Evolutionary conservation across 2,329 filamentous ascomycete genomes (phyloP).

Genomic region (Epichloe scottii): DNA sequence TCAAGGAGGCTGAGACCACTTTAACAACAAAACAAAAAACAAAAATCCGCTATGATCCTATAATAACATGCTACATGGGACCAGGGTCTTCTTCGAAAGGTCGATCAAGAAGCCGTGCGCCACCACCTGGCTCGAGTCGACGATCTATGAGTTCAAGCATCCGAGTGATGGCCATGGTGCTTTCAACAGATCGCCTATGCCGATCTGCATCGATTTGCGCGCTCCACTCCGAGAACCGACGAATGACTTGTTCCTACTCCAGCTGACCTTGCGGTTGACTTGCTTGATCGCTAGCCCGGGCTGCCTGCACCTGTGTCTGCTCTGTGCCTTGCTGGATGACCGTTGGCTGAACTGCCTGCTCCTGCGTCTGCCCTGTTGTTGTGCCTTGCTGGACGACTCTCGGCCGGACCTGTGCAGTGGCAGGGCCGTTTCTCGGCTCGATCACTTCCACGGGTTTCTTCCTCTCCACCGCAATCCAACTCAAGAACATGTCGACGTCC

Average conservation of each 20-base stretch:
- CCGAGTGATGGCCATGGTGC: background rate
- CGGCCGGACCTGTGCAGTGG: background rate
- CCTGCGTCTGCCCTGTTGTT: background rate
- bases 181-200: background rate
- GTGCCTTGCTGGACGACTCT: background rate
- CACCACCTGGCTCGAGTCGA: background rate
- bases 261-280: background rate
- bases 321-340: background rate
- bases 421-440: background rate
- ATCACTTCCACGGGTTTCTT: conserved; percentile 6
- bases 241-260: background rate
- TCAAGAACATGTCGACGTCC: conserved; percentile 57
- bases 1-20: background rate
- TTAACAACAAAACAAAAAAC: background rate
- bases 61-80: too few relatives aligned
- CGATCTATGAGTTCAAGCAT: background rate
- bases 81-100: background rate
- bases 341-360: background rate
- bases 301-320: background rate
- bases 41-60: background rate
- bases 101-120: background rate
- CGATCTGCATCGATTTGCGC: background rate
- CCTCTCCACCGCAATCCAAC: conserved; percentile 43
- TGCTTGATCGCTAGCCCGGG: background rate
- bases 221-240: background rate